Evolutionary conservation across 2,329 filamentous ascomycete genomes (phyloP).

Genomic region (Fusarium pseudograminearum): DNA sequence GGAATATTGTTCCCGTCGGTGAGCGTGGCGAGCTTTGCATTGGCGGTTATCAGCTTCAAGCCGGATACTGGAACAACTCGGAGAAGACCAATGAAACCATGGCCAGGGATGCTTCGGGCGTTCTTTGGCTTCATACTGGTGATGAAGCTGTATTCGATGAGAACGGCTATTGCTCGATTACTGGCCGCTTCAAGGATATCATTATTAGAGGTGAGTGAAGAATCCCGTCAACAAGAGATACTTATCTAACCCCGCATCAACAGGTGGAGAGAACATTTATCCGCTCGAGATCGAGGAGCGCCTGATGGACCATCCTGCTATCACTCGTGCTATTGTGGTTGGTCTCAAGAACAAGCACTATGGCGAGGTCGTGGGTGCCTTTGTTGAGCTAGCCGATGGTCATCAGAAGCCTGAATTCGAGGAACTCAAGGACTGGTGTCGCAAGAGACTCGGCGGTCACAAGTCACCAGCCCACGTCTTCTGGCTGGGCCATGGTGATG

Average conservation of each 20-base stretch:
- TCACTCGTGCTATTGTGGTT: constrained; percentile 75
- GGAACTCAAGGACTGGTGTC: constrained; percentile 72
- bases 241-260: constrained; percentile 34
- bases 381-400: constrained; percentile 61
- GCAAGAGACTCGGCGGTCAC: constrained; percentile 70
- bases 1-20: constrained; percentile 75
- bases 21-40: constrained; percentile 80
- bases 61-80: constrained; percentile 75
- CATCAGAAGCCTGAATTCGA: constrained; percentile 59
- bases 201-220: constrained; percentile 72
- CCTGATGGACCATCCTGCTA: constrained; percentile 71
- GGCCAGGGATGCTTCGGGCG: constrained; percentile 63
- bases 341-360: constrained; percentile 78
- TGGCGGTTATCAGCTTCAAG: constrained; percentile 80
- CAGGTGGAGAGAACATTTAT: constrained; percentile 78
- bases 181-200: constrained; percentile 82
- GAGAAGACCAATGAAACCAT: constrained; percentile 76
- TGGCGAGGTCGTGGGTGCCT: constrained; percentile 78
- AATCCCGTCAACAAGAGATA: constrained; percentile 24
- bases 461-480: constrained; percentile 81
- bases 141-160: constrained; percentile 78
- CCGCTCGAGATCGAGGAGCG: constrained; percentile 82
- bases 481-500: constrained; percentile 74
- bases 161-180: constrained; percentile 77
- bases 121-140: constrained; percentile 74